A percentile compares a stretch with the other conserved stretches of the same genome.
Conservation (phyloP, 805 yeast species). For the Barnettozyma populi region DNA sequence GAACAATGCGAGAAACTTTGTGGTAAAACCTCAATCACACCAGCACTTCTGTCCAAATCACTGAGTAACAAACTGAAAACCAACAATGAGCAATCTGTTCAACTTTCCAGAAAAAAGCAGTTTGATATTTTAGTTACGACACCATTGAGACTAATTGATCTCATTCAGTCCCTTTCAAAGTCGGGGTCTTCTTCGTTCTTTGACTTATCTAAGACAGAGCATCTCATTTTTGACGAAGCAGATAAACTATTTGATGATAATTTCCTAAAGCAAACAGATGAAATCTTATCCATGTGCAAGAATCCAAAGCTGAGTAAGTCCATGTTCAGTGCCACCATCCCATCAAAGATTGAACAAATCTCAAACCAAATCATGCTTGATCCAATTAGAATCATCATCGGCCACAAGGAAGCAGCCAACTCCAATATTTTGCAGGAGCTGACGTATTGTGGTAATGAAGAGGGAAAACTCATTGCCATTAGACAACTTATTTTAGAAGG, state of each 20-base stretch:
- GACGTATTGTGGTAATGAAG: slow-evolving; percentile 86
- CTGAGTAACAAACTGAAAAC: slow-evolving; percentile 62
- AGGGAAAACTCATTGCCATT: slow-evolving; percentile 89
- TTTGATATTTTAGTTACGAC: slow-evolving; percentile 82
- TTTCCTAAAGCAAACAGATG: slow-evolving; percentile 88
- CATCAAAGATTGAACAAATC: slow-evolving; percentile 85
- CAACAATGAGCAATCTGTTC: slow-evolving; percentile 25
- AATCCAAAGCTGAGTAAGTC: slow-evolving; percentile 50
- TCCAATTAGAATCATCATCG: slow-evolving; percentile 80
- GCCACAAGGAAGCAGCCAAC: slow-evolving; percentile 92
- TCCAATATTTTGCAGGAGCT: slow-evolving; percentile 75
- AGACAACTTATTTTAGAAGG: slow-evolving; percentile 83
- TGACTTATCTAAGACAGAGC: slow-evolving; percentile 61
- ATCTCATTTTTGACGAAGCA: slow-evolving; percentile 89
- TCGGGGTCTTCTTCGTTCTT: slow-evolving; percentile 24
- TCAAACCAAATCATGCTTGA: slow-evolving; percentile 75
- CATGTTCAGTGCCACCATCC: slow-evolving; percentile 92
- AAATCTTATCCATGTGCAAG: slow-evolving; percentile 49
- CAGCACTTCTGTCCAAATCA: slow-evolving; percentile 66
- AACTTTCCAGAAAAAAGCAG: slow-evolving; percentile 50
- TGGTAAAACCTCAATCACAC: slow-evolving; percentile 38
- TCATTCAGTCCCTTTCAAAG: slow-evolving; percentile 50
- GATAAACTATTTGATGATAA: slow-evolving; percentile 86
- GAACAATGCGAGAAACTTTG: slow-evolving; percentile 58
- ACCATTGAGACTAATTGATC: slow-evolving; percentile 81